Conservation (phyloP, 148 eudicot species). For the Drosera capensis region DNA sequence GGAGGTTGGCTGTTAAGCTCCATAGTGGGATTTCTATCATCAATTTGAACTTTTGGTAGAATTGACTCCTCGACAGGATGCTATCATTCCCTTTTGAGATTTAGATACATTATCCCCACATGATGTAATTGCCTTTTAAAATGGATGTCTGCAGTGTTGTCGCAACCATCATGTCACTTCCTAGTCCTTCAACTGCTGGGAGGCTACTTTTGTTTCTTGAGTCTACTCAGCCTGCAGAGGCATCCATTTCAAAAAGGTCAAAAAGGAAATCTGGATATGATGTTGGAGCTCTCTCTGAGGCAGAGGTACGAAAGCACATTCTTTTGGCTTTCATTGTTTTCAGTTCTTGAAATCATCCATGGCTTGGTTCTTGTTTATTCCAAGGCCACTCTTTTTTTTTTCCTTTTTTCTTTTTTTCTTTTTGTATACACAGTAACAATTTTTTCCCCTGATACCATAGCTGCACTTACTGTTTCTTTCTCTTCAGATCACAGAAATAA, state of each 20-base stretch:
- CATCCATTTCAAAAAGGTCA: conserved; percentile 62
- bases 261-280: conserved; percentile 54
- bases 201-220: conserved; percentile 68
- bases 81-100: too few relatives aligned
- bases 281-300: conserved; percentile 66
- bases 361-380: conserved; percentile 1
- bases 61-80: too few relatives aligned
- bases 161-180: conserved; percentile 73
- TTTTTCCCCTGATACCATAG: neutral
- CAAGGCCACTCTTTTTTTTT: neutral
- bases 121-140: too few relatives aligned
- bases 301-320: conserved; percentile 32
- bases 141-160: conserved; percentile 38
- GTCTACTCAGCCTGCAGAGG: conserved; percentile 42
- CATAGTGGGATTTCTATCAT: too few relatives aligned
- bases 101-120: too few relatives aligned
- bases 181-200: conserved; percentile 52
- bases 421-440: too few relatives aligned
- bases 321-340: neutral
- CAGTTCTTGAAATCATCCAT: neutral
- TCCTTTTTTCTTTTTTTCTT: too few relatives aligned
- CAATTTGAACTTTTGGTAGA: too few relatives aligned
- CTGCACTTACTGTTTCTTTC: neutral
- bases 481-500: conserved; percentile 61
- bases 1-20: too few relatives aligned